A percentile compares a stretch with the other conserved stretches of the same genome.
phyloP scores from a whole-genome alignment of 352 stramenopile genomes.

The Plasmopara muralis region DNA sequence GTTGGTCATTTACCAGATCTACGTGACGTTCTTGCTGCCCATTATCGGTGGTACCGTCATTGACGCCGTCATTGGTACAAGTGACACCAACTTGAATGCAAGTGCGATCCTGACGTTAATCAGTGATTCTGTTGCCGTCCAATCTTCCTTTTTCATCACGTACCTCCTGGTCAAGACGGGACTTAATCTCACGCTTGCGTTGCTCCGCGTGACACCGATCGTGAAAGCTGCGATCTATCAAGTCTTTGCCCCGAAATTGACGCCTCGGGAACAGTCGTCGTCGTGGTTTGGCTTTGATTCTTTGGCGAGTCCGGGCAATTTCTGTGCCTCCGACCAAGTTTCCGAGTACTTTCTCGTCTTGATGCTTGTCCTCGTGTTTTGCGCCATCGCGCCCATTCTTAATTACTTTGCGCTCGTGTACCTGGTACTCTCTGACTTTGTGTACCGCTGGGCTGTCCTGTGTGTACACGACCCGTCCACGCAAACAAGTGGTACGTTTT shows the following conservation, averaged over 20 bases:
- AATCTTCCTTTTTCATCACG: slow-evolving; percentile 79
- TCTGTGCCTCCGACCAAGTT: slow-evolving; percentile 47
- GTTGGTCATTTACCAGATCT: slow-evolving; percentile 76
- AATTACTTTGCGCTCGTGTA: slow-evolving; percentile 72
- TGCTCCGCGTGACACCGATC: slow-evolving; percentile 72
- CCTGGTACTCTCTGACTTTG: slow-evolving; percentile 62
- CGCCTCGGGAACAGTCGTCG: slow-evolving; percentile 55
- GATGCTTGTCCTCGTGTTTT: slow-evolving; percentile 74
- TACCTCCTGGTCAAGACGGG: slow-evolving; percentile 75
- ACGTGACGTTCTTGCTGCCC: slow-evolving; percentile 74
- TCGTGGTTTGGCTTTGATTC: slow-evolving; percentile 67
- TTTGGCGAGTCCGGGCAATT: slow-evolving; percentile 50
- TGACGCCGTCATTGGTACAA: slow-evolving; percentile 50
- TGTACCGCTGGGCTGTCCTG: slow-evolving; percentile 66
- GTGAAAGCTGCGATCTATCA: slow-evolving; percentile 76
- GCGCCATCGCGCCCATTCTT: slow-evolving; percentile 65
- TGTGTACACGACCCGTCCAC: slow-evolving; percentile 69
- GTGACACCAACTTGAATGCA: slow-evolving; percentile 40
- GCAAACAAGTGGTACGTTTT: slow-evolving; percentile 60
- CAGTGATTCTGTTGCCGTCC: slow-evolving; percentile 55
- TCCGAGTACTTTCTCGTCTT: slow-evolving; percentile 69
- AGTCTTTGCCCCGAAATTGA: slow-evolving; percentile 70
- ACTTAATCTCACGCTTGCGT: slow-evolving; percentile 50
- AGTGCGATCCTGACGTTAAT: slow-evolving; percentile 45
- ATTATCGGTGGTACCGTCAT: slow-evolving; percentile 80